phyloP scores from a whole-genome alignment of 805 yeast genomes.

The Lachancea waltii region DNA sequence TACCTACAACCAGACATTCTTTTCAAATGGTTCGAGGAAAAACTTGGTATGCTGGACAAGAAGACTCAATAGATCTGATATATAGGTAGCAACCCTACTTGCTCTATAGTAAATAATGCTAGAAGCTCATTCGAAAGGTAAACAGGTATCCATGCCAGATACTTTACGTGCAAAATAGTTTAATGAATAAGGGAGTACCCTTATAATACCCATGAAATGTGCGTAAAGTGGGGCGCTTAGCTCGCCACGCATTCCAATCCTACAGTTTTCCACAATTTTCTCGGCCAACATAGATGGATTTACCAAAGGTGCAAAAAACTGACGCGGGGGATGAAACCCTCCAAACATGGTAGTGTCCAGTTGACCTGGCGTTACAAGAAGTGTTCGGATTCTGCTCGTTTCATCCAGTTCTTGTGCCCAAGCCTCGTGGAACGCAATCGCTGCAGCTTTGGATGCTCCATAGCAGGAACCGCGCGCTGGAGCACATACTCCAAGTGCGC shows the following conservation, averaged over 20 bases:
- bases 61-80: conserved; percentile 30
- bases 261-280: conserved; percentile 46
- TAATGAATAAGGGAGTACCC: conserved; percentile 63
- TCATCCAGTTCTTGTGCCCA: conserved; percentile 62
- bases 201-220: conserved; percentile 56
- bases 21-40: conserved; percentile 34
- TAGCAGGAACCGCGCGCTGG: conserved; percentile 74
- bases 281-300: conserved; percentile 53
- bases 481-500: conserved; percentile 70
- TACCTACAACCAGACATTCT: conserved; percentile 39
- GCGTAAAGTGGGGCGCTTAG: conserved; percentile 71
- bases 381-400: conserved; percentile 48
- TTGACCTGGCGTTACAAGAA: conserved; percentile 82
- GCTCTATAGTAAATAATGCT: too few species aligned
- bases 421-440: conserved; percentile 78
- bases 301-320: conserved; percentile 71
- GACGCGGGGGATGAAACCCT: conserved; percentile 70
- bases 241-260: conserved; percentile 61
- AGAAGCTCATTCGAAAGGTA: conserved; percentile 25
- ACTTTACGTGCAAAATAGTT: conserved; percentile 36
- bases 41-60: conserved; percentile 32
- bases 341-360: conserved; percentile 65
- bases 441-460: conserved; percentile 82
- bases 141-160: conserved; percentile 60
- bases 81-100: too few species aligned